Percentiles rank a stretch among this genome's conserved stretches.
phyloP scores from a whole-genome alignment of 768 basidiomycete species.

The Kwoniella newhampshirensis region DNA sequence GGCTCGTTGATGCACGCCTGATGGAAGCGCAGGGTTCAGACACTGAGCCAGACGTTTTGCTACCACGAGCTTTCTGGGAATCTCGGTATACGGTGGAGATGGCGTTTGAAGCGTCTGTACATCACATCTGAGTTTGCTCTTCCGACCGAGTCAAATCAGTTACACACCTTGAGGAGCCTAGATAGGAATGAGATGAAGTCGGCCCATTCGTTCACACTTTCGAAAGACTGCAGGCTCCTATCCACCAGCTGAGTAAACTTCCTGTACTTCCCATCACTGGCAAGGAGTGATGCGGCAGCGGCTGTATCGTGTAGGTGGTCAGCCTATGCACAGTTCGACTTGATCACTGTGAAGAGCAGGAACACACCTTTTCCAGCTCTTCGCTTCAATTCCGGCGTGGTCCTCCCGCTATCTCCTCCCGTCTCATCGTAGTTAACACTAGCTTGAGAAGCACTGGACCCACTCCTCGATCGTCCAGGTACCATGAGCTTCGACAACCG shows the following conservation, averaged over 20 bases:
- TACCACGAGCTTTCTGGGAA: slow-evolving; percentile 89
- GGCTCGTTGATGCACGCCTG: slow-evolving; percentile 94
- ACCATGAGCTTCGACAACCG: slow-evolving; percentile 32
- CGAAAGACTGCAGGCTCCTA: slow-evolving; percentile 86
- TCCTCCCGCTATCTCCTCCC: slow-evolving; percentile 28
- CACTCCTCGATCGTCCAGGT: slow-evolving; percentile 33
- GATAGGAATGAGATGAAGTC: slow-evolving; percentile 98
- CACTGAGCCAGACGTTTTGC: slow-evolving; percentile 94
- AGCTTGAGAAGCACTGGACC: slow-evolving; percentile 36
- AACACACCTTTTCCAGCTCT: slow-evolving; percentile 37
- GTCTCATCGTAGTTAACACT: slow-evolving; percentile 28
- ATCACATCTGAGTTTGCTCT: too few relatives aligned
- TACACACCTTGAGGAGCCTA: slow-evolving; percentile 77
- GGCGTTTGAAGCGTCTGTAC: slow-evolving; percentile 84
- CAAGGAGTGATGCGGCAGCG: slow-evolving; percentile 39
- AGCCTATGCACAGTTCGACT: background rate
- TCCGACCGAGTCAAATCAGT: background rate
- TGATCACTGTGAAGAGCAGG: background rate
- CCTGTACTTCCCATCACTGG: slow-evolving; percentile 80
- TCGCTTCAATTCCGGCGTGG: slow-evolving; percentile 42
- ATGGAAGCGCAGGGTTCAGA: slow-evolving; percentile 93
- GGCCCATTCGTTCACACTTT: slow-evolving; percentile 97
- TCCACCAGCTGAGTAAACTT: slow-evolving; percentile 92
- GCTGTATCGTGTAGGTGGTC: slow-evolving; percentile 26
- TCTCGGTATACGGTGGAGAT: slow-evolving; percentile 84